Percentiles rank a stretch among this genome's conserved stretches.
Evolutionary conservation across 345 rosid species (phyloP).

Genomic region (Sapria himalayana): DNA sequence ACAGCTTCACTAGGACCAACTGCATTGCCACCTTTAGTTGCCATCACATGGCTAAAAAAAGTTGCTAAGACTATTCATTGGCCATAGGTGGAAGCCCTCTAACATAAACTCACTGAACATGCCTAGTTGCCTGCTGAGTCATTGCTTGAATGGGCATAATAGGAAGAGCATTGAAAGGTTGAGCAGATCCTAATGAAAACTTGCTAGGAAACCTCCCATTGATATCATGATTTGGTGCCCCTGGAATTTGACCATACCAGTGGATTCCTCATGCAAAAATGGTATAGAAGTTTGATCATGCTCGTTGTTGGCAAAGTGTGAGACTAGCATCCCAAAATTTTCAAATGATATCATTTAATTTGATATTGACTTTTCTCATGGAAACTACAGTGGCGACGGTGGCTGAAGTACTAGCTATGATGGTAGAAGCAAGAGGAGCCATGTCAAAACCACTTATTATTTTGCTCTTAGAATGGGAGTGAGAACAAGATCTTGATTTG

Average conservation of each 20-base stretch:
- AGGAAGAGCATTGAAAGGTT: conserved; percentile 60
- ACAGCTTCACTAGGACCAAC: conserved; percentile 99
- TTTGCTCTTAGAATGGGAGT: conserved; percentile 78
- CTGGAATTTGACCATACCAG: conserved; percentile 73
- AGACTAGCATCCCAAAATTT: conserved; percentile 77
- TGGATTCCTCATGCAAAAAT: conserved; percentile 78
- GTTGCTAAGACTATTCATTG: conserved; percentile 93
- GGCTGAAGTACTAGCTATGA: conserved; percentile 36
- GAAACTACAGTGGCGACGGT: conserved; percentile 31
- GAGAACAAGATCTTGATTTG: conserved; percentile 64
- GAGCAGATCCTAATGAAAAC: conserved; percentile 48
- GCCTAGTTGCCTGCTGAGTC: conserved; percentile 99
- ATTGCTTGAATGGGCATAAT: conserved; percentile 92
- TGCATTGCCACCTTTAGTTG: conserved; percentile 92
- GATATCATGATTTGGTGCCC: conserved; percentile 30
- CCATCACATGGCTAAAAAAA: conserved; percentile 89
- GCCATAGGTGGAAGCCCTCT: conserved; percentile 96
- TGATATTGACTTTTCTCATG: conserved; percentile 67
- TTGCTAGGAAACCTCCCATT: conserved; percentile 82
- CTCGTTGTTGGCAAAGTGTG: conserved; percentile 75
- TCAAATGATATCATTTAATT: conserved; percentile 69
- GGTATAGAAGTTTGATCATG: conserved; percentile 89
- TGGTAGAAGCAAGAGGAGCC: conserved; percentile 78
- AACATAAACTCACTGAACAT: conserved; percentile 95
- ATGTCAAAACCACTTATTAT: conserved; percentile 72